These are phyloP conservation scores for Rhodotorula toruloides DNA, from an alignment of 768 basidiomycete genomes.

Conservation along the genomic window DNA sequence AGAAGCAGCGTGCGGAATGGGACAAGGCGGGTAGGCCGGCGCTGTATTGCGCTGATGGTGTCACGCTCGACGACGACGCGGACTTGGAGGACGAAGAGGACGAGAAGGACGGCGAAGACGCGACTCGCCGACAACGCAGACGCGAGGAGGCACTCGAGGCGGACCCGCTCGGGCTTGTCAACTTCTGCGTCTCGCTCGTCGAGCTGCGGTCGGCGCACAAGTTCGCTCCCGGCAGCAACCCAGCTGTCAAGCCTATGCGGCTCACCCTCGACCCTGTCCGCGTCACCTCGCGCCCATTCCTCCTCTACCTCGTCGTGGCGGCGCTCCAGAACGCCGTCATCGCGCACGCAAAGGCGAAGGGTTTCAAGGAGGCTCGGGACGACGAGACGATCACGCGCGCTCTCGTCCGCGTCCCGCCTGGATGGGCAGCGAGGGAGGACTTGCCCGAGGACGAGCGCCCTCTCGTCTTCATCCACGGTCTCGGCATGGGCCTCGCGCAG, in stretches of 20 bases:
- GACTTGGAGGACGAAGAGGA: constrained; percentile 15
- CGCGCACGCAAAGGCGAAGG: constrained; percentile 20
- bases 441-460: constrained; percentile 50
- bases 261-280: constrained; percentile 73
- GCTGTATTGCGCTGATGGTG: constrained; percentile 19
- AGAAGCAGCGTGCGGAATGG: constrained; percentile 31
- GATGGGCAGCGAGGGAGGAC: constrained; percentile 59
- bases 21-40: constrained; percentile 19
- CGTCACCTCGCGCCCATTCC: constrained; percentile 61
- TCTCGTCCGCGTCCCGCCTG: constrained; percentile 62
- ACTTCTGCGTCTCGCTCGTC: constrained; percentile 37
- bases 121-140: background rate
- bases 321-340: constrained; percentile 26
- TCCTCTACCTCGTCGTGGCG: constrained; percentile 49
- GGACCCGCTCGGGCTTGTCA: constrained; percentile 29
- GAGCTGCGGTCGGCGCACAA: constrained; percentile 35
- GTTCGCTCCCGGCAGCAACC: constrained; percentile 32
- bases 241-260: constrained; percentile 54
- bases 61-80: constrained; percentile 10
- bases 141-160: constrained; percentile 6
- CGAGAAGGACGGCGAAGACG: background rate
- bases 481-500: constrained; percentile 66
- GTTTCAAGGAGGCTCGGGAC: constrained; percentile 29
- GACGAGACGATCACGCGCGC: constrained; percentile 63
- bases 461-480: constrained; percentile 77